Evolutionary conservation across 345 rosid genomes (phyloP), one percentile per base, ranked within the genome.

Genomic region (Rhizophora apiculata): DNA sequence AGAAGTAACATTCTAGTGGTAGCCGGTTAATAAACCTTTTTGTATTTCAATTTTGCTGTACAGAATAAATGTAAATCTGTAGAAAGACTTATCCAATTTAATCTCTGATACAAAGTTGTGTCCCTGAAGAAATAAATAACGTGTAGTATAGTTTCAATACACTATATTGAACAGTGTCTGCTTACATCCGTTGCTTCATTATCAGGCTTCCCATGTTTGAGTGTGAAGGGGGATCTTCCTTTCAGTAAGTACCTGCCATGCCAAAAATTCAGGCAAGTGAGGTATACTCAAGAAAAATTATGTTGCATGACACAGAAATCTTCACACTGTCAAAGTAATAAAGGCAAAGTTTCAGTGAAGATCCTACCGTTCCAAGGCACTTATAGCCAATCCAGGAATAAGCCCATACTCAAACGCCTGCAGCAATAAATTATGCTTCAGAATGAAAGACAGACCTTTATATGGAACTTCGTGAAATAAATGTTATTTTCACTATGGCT

Each of bases 361-460:
- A 43, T 67, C 92, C 85, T 91, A 94, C 96, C 83, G 93, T 74
- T 94, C 98, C 69, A 91, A 66, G 27, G 84, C 95, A 64, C 93
- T 84, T 29, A 94, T 46, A 8, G 95, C 95, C 77, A 91, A 62
- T 70, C 98, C 98, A 72, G 97, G 96, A 74, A 91, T 39, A 60
- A 94, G 85, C 39, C 96, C 97, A 82, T 89, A 79, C 72, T 94
- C 93, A 43, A 94, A 94, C 32, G 93, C 98, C 97, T 91, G 67
- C 76, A 83, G 37, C 15, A 55, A 64, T 53, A 68, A 56, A 71
- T 54, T 51, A 64, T 16, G 26, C 27, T 64, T 64, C 60, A 75
- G 74, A 85, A 66, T 30, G 67, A 64, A 55, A 71, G 27, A 22
- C 20, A 20, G 29, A 29, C 30, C 27, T 19, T 36, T 43, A 43